Evolutionary conservation across 2,329 filamentous ascomycete genomes (phyloP).

Genomic region (Aspergillus glaucus): DNA sequence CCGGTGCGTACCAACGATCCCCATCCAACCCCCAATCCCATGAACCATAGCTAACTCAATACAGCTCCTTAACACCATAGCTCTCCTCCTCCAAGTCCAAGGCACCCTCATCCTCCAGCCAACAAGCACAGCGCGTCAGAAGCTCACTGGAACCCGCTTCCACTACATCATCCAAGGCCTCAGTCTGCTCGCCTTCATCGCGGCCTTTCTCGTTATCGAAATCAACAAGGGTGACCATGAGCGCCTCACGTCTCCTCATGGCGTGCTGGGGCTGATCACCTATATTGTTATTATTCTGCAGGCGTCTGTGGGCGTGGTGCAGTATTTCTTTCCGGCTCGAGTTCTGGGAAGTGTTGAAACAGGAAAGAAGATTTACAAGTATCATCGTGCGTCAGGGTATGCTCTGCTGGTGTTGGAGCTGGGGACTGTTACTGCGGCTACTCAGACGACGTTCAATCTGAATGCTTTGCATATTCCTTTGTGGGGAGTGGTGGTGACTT

Average conservation of each 20-base stretch:
- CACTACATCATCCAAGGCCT: slow-evolving; percentile 66
- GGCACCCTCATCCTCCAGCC: slow-evolving; percentile 82
- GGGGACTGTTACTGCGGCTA: slow-evolving; percentile 67
- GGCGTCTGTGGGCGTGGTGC: slow-evolving; percentile 71
- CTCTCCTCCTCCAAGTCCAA: slow-evolving; percentile 69
- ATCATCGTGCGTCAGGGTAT: slow-evolving; percentile 76
- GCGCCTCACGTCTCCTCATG: slow-evolving; percentile 70
- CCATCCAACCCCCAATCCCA: neutral
- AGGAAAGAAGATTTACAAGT: slow-evolving; percentile 83
- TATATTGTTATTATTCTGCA: slow-evolving; percentile 66
- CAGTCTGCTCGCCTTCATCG: slow-evolving; percentile 36
- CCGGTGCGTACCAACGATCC: slow-evolving; percentile 53
- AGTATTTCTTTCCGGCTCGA: slow-evolving; percentile 63
- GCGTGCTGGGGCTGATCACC: slow-evolving; percentile 71
- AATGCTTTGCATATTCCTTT: slow-evolving; percentile 64
- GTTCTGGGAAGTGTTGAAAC: slow-evolving; percentile 73
- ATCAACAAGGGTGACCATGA: slow-evolving; percentile 73
- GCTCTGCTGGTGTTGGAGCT: slow-evolving; percentile 62
- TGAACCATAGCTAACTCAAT: neutral
- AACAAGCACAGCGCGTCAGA: slow-evolving; percentile 70
- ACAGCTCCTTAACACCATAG: slow-evolving; percentile 54
- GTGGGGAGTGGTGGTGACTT: slow-evolving; percentile 66
- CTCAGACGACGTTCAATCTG: slow-evolving; percentile 67
- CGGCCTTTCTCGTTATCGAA: slow-evolving; percentile 42
- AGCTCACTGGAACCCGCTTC: slow-evolving; percentile 54